phyloP scores from a whole-genome alignment of 176 grass and related monocot genomes.

The Phoenix dactylifera region DNA sequence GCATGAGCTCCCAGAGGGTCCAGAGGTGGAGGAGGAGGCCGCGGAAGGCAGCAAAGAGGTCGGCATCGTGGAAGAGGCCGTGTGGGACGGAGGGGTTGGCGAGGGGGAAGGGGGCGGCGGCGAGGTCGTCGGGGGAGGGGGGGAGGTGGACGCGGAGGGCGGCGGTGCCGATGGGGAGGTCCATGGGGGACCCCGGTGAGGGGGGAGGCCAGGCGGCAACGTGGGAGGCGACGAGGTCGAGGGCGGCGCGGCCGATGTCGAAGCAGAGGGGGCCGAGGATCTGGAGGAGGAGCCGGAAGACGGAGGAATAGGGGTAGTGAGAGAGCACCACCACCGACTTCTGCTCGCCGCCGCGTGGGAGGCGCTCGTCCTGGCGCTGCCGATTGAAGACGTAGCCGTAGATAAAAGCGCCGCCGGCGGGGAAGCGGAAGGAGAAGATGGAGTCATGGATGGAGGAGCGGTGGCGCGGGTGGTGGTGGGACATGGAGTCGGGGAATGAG shows the following conservation, averaged over 20 bases:
- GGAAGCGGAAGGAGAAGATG: conserved; percentile 92
- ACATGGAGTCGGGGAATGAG: conserved; percentile 99
- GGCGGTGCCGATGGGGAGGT: conserved; percentile 78
- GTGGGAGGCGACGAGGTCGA: conserved; percentile 75
- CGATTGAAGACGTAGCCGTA: conserved; percentile 99
- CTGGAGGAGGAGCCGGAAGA: conserved; percentile 78
- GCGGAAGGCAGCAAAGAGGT: conserved; percentile 75
- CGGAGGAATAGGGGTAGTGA: conserved; percentile 53
- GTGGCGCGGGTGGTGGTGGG: conserved; percentile 79
- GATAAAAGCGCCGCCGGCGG: conserved; percentile 37
- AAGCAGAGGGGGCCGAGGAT: conserved; percentile 98
- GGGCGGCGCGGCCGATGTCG: conserved; percentile 70
- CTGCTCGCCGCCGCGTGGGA: conserved; percentile 92
- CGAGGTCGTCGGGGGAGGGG: conserved; percentile 34
- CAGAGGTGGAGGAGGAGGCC: conserved; percentile 78
- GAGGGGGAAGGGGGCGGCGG: conserved; percentile 32
- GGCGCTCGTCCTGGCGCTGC: conserved; percentile 86
- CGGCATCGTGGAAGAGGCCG: conserved; percentile 80
- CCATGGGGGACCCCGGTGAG: conserved; percentile 44
- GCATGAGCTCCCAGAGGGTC: conserved; percentile 94
- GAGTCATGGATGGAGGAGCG: conserved; percentile 91
- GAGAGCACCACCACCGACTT: conserved; percentile 92
- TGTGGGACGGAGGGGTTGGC: conserved; percentile 59
- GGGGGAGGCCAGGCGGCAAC: conserved; percentile 79
- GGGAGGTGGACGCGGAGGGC: conserved; percentile 68